A percentile compares a stretch with the other conserved stretches of the same genome.
phyloP scores from a whole-genome alignment of 2,329 filamentous ascomycete genomes.

The Calonectria leucothoes region DNA sequence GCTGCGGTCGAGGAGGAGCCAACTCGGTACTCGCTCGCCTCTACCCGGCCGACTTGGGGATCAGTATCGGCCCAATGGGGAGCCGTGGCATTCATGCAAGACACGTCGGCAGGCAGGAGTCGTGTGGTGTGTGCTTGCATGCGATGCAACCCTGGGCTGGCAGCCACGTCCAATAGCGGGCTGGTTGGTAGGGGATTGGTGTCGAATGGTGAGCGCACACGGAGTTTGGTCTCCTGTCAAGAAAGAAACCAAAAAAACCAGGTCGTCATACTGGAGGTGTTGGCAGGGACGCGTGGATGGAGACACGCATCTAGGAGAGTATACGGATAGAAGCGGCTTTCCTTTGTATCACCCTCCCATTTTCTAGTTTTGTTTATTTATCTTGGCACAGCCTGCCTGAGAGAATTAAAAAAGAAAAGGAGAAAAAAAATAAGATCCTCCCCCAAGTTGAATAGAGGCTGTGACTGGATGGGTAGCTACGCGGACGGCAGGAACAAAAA shows the following conservation, averaged over 20 bases:
- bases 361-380: background rate
- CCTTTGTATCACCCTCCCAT: too few species aligned
- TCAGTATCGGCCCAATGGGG: background rate
- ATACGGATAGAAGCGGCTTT: background rate
- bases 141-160: constrained; percentile 17
- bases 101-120: constrained; percentile 22
- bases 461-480: background rate
- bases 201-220: constrained; percentile 14
- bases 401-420: background rate
- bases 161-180: background rate
- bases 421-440: too few species aligned
- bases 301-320: background rate
- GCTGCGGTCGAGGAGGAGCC: background rate
- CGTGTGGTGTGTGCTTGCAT: constrained; percentile 17
- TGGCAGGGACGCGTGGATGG: background rate
- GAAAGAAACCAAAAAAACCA: background rate
- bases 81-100: constrained; percentile 11
- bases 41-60: background rate
- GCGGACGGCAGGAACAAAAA: background rate
- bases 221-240: background rate
- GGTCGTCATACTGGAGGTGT: background rate
- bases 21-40: background rate
- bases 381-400: background rate
- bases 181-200: background rate
- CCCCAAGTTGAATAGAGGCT: background rate